Evolutionary conservation across 768 basidiomycete species (phyloP).

Genomic region (Lentinus tigrinus): DNA sequence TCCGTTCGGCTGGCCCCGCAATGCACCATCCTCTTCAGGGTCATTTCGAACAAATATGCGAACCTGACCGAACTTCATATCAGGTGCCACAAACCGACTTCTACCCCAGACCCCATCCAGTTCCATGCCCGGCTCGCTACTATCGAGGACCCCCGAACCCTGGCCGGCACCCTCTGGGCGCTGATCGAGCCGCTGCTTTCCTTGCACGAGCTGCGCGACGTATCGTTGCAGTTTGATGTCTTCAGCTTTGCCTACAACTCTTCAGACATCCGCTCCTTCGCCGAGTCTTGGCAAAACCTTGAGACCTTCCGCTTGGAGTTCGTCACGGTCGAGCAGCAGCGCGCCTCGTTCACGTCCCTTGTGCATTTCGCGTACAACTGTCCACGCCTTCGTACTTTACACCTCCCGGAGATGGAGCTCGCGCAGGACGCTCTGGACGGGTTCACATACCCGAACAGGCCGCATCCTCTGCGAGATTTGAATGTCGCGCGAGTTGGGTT

Average conservation of each 20-base stretch:
- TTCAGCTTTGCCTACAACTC: neutral
- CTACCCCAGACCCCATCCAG: too few relatives aligned
- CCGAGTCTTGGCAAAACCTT: neutral
- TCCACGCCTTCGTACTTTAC: neutral
- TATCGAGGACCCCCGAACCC: too few relatives aligned
- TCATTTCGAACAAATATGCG: too few relatives aligned
- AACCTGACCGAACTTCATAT: too few relatives aligned
- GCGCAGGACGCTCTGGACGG: neutral
- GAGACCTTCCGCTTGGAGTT: neutral
- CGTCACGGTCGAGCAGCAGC: neutral
- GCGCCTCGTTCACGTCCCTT: neutral
- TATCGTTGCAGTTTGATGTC: neutral
- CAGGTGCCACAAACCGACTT: too few relatives aligned
- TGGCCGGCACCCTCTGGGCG: neutral
- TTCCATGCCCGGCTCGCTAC: too few relatives aligned
- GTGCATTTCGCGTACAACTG: neutral
- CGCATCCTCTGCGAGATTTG: neutral
- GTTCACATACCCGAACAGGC: neutral
- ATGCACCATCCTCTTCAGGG: too few relatives aligned
- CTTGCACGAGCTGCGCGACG: neutral
- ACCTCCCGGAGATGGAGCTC: neutral
- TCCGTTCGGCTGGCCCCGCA: too few relatives aligned
- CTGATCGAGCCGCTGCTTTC: neutral
- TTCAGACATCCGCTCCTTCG: neutral
- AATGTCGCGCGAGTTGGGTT: neutral